Conservation (phyloP, 2,329 filamentous ascomycete genomes). For the Xylariomycetidae sp. region DNA sequence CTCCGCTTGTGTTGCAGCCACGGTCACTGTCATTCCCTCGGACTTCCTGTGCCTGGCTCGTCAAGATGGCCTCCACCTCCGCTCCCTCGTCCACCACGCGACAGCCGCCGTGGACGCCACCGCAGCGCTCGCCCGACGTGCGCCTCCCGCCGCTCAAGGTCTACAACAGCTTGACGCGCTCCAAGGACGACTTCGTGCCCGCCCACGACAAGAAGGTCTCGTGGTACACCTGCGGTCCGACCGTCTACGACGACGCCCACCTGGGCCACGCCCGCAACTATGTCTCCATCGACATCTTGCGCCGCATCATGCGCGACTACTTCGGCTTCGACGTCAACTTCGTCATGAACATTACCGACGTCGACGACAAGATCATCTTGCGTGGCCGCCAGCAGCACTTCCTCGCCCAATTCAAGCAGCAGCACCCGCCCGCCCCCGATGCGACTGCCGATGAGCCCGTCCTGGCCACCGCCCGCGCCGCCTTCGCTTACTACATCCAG, state of each 20-base stretch:
- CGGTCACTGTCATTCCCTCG: too few relatives aligned
- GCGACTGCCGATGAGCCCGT: constrained; percentile 8
- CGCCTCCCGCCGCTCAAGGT: constrained; percentile 39
- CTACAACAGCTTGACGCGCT: constrained; percentile 74
- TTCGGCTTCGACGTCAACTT: constrained; percentile 78
- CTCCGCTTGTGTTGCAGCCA: too few relatives aligned
- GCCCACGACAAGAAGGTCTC: constrained; percentile 58
- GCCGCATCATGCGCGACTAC: constrained; percentile 74
- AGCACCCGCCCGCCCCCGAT: constrained; percentile 7
- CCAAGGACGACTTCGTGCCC: constrained; percentile 68
- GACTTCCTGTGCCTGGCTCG: too few relatives aligned
- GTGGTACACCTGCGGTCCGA: constrained; percentile 91
- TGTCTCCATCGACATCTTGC: constrained; percentile 81
- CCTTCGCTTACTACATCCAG: constrained; percentile 6
- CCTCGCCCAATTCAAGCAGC: constrained; percentile 9
- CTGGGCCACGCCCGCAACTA: constrained; percentile 83
- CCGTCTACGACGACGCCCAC: constrained; percentile 70
- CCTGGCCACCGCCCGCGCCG: constrained; percentile 5
- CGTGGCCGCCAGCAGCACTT: constrained; percentile 22
- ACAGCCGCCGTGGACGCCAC: constrained; percentile 5
- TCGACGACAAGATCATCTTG: constrained; percentile 63
- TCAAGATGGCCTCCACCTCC: too few relatives aligned
- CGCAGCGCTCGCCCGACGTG: constrained; percentile 3
- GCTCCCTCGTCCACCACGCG: too few relatives aligned
- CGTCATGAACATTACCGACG: constrained; percentile 91